These are phyloP conservation scores for Boechera retrofracta DNA, from an alignment of 345 rosid genomes.

Conservation along the genomic window DNA sequence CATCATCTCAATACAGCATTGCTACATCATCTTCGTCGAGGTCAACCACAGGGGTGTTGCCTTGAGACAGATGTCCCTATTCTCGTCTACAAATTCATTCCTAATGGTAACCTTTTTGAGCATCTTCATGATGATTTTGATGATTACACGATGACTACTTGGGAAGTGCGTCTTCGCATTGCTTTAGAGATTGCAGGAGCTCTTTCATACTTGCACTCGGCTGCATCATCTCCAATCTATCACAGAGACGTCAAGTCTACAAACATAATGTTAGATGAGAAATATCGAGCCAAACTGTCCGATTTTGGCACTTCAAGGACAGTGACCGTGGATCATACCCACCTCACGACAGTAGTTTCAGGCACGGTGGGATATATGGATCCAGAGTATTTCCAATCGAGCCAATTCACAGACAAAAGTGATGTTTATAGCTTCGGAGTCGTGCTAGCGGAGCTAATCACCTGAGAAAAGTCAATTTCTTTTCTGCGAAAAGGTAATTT, in stretches of 20 bases:
- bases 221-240: conserved; percentile 45
- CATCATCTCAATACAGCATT: too few species aligned
- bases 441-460: conserved; percentile 50
- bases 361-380: conserved; percentile 38
- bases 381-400: conserved; percentile 43
- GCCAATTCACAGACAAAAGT: conserved; percentile 55
- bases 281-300: conserved; percentile 35
- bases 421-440: conserved; percentile 63
- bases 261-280: conserved; percentile 52
- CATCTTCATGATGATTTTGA: conserved; percentile 46
- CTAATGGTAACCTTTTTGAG: conserved; percentile 45
- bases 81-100: conserved; percentile 48
- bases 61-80: conserved; percentile 45
- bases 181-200: conserved; percentile 54
- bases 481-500: not conserved
- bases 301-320: conserved; percentile 43
- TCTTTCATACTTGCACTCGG: conserved; percentile 50
- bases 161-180: conserved; percentile 44
- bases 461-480: conserved; percentile 41
- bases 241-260: conserved; percentile 59
- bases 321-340: conserved; percentile 38
- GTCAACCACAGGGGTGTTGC: conserved; percentile 48
- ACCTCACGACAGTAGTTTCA: conserved; percentile 33
- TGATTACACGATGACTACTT: conserved; percentile 32
- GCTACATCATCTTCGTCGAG: too few species aligned